Evolutionary conservation across 2,329 filamentous ascomycete genomes (phyloP), one percentile per base, ranked within the genome.

Genomic region (Alternaria viburni): DNA sequence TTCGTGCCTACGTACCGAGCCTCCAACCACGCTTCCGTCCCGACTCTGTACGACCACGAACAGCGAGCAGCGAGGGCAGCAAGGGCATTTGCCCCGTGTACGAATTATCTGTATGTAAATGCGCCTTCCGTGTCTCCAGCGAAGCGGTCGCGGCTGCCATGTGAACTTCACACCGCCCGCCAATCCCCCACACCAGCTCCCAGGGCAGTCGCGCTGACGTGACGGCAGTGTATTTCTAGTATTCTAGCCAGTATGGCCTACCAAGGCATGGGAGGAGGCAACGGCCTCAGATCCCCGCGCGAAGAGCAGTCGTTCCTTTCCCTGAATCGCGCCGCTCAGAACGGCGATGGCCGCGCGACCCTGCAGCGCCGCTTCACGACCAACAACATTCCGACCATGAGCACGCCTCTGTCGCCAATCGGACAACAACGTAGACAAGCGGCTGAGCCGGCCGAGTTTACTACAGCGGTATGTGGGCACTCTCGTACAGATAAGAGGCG

Each of bases 281-380:
- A 93, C 87, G 92, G 95, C 82, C 93, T 81, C 89, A 91, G 81
- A 56, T 92, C 92, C 72, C 88, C 92, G 59, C 88, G 90, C 73
- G 91, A 90, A 82, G 93, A 97, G 76, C 83, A 88, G 74, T 84
- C 90, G 69, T 92, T 93, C 83, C 88, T 90, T 77, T 88, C 89
- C 70, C 88, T 93, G 80, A 89, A 90, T 75, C 64, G 92, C 67
- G 81, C 83, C 52, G 80, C 84, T 65, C 79, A 86, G 68, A 86
- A 88, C 25, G 45, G 43, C 80, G 93, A 97, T 77, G 87, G 87
- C 69, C 90, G 94, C 81, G 88, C 89, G 67, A 90, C 89, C 73
- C 86, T 98, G 78, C 93, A 94, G 81, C 90, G 95, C 76, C 91
- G 95, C 77, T 98, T 98, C 83, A 98, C 95, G 68, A 96, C 94